Evolutionary conservation across 2,329 filamentous ascomycete species (phyloP), one percentile per base, ranked within the genome.

Genomic region (Claviceps arundinis): DNA sequence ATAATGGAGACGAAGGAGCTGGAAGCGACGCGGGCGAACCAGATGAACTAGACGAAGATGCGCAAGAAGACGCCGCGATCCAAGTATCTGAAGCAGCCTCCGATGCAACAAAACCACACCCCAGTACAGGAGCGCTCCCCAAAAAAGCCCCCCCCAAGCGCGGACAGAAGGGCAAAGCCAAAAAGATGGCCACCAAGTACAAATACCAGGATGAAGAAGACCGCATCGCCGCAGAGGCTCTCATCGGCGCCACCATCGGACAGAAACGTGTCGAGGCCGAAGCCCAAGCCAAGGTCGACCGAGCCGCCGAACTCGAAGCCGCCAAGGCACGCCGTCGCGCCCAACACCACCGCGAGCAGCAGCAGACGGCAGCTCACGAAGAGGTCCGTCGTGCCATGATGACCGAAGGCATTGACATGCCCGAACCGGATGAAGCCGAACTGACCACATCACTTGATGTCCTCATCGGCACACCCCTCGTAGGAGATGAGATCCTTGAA

Each of bases 161-260:
- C 53, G 89, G 89, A 34, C 89, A 94, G 65, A 82, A 80, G 53
- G 78, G 77, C 54, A 95, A 95, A 65, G 82, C 84, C 44, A 95
- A 94, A 73, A 95, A 93, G 66, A 82, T 88, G 2, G 88, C 88
- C 3, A 73, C 80, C 54, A 96, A 95, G 65, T 98, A 98, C 70
- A 91, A 86, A 46, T 74, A 94, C 60, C 93, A 97, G 73, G 91
- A 97, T 60, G 89, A 95, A 52, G 91, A 95, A 67, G 93, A 98
- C 62, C 87, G 89, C 13, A 80, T 78, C 6, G 78, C 90, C 0
- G 89, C 89, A 37, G 85, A 96, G 68, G 77, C 82, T 24, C 76
- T 97, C n/a, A 81, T 95, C n/a, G 93, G 93, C 41, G 84, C 87
- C 2, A 73, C 77, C 54, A 76, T 77, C 0, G 84, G 84, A 1